Evolutionary conservation across 1,284 basidiomycete genomes (phyloP).

Genomic region (Papiliotrema fonsecae): DNA sequence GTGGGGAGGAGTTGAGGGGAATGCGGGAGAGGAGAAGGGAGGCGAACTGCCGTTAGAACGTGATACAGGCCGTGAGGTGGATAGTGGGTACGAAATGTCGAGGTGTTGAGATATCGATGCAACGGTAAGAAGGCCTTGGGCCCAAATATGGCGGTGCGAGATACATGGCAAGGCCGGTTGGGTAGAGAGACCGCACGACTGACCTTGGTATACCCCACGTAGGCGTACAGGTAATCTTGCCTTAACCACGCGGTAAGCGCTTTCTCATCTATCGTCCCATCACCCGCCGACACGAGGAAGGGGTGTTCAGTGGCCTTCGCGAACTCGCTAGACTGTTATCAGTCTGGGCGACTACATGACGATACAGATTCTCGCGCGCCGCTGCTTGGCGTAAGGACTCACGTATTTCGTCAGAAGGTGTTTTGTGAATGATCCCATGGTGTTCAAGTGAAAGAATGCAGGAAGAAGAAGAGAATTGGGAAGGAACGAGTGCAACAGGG

Average conservation of each 20-base stretch:
- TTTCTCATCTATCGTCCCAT: conserved; percentile 51
- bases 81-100: too few species aligned
- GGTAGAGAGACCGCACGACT: too few species aligned
- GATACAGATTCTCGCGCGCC: too few species aligned
- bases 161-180: too few species aligned
- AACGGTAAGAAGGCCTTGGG: too few species aligned
- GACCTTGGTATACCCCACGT: conserved; percentile 25
- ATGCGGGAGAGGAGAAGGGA: conserved; percentile 13
- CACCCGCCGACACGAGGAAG: conserved; percentile 57
- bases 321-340: conserved; percentile 12
- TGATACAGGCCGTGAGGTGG: neutral
- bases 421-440: conserved; percentile 10
- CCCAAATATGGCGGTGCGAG: too few species aligned
- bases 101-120: too few species aligned
- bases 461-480: neutral
- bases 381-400: neutral
- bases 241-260: conserved; percentile 59
- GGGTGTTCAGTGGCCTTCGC: conserved; percentile 54
- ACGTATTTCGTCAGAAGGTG: conserved; percentile 17
- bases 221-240: conserved; percentile 64
- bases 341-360: too few species aligned
- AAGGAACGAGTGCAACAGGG: too few species aligned
- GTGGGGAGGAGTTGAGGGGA: conserved; percentile 9
- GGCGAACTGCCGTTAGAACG: conserved; percentile 2
- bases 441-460: neutral